These are phyloP conservation scores for Sutorius australiensis DNA, from an alignment of 768 basidiomycete genomes.

Conservation along the genomic window DNA sequence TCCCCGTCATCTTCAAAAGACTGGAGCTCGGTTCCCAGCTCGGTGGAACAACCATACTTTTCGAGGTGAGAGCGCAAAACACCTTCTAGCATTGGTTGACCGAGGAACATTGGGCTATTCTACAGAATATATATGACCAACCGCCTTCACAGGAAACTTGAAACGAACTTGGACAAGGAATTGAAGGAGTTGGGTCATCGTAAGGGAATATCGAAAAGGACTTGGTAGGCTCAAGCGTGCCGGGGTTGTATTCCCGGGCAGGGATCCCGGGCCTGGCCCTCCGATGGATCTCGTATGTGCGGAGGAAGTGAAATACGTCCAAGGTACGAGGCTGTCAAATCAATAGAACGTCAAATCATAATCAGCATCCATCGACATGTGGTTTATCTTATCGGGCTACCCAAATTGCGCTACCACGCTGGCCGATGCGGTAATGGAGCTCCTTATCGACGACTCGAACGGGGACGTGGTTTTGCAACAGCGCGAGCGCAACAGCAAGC, in stretches of 20 bases:
- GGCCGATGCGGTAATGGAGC: conserved; percentile 32
- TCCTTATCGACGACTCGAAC: conserved; percentile 52
- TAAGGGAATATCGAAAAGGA: neutral
- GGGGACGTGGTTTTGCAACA: conserved; percentile 42
- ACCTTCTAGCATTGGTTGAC: conserved; percentile 31
- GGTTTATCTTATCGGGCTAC: conserved; percentile 13
- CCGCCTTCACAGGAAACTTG: neutral
- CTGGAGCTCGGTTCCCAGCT: conserved; percentile 43
- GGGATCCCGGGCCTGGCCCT: conserved; percentile 23
- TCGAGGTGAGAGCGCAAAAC: conserved; percentile 17
- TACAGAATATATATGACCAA: neutral
- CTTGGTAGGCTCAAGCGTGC: conserved; percentile 14
- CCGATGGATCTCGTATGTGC: conserved; percentile 36
- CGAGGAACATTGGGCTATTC: conserved; percentile 13
- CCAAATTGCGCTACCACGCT: conserved; percentile 39
- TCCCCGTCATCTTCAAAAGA: conserved; percentile 39
- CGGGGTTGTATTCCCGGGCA: conserved; percentile 33
- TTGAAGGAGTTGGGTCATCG: conserved; percentile 22
- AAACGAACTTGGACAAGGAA: conserved; percentile 22
- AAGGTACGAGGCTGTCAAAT: conserved; percentile 33
- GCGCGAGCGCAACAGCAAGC: conserved; percentile 29
- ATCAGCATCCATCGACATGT: neutral
- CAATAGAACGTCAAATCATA: neutral
- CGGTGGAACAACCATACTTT: conserved; percentile 30
- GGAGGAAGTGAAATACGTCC: conserved; percentile 41